Base-by-base conservation (phyloP, 139 green algal species). In the Ettlia oleoabundans region DNA sequence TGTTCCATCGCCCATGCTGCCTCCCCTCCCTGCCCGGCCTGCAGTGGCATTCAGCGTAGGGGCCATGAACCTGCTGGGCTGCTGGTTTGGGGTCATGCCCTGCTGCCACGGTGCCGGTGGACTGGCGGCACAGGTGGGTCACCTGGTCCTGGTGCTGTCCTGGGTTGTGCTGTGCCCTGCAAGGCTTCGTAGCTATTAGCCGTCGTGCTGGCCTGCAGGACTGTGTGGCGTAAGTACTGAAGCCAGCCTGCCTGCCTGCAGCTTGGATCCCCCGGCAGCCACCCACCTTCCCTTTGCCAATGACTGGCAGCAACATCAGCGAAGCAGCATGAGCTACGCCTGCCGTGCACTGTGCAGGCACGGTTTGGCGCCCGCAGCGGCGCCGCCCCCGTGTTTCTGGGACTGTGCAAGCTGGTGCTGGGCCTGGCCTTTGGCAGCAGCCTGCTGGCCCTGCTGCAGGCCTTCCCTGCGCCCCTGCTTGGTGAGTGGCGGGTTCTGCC, bases 1-100 rank as follows among this genome's bases (percentile, higher is more conserved):
- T n/a, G n/a, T n/a, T n/a, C n/a, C n/a, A n/a, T n/a, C n/a, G n/a
- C n/a, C 33, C n/a, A 40, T 30, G 8, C 26, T 40, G 15, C 41
- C 67, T 32, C 6, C 18, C 35, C 32, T 15, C 67, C 42, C 24
- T 18, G 28, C 22, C 21, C 24, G 9, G 22, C 55, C 47, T 28
- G 38, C 78, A 33, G 88, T 96, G 5, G 90, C 92, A 3, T 32
- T 90, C 3, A 90, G 82, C 43, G 92, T 96, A n/a, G 93, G 86
- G 0, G 24, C 82, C 21, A 94, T 96, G 91, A 97, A 96, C 78
- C 75, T 94, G 51, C 30, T 87, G 15, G 93, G 92, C 1, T 84
- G 86, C 72, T 96, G 92, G 92, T 88, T 95, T 70, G 94, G 94
- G 6, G 90, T 87, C 41, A 92, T 97, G 89, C 94, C 93, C 18